Evolutionary conservation across 1,139 yeast species (phyloP), one percentile per base, ranked within the genome.

Genomic region (Kodamaea sp.): DNA sequence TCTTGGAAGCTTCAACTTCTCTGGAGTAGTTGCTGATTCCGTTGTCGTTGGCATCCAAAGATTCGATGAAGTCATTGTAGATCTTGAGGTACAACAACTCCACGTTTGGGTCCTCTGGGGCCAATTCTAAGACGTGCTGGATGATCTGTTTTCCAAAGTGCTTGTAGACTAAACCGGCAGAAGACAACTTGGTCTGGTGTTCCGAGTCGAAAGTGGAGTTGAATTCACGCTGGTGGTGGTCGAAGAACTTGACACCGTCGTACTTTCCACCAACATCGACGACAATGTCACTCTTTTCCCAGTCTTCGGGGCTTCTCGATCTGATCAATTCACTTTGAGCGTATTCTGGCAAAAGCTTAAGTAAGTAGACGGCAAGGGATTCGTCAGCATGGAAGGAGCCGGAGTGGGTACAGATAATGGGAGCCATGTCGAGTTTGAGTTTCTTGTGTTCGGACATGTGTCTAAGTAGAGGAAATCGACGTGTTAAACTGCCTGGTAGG

Each of bases 321-420:
- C 98, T 80, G 15, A 87, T 76, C 22, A 92, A 70, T 36, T 70
- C 72, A 10, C 95, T 82, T 39, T 79, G 71, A 37, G 75, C 57
- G 61, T 61, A 92, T 55, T 76, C 71, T 4, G 96, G 95, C 34
- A 92, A 68, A 19, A 78, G 67, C 50, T 76, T 78, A 39, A 92
- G 69, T 84, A 92, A 80, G 60, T 75, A 90, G 3, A 90, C 96
- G 2, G 97, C 98, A 41, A 94, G 73, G n/a, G 96, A 83, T 61
- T 92, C 98, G 61, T 92, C 98, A 14, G 98, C 97, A 55, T 92
- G 98, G 72, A 92, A 92, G 0, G 90, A 76, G 7, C 98, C 98
- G 28, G 94, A 86, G 56, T 89, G 97, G 11, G 97, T 90, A 53
- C 96, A 90, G 42, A 90, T 85, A 51, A 76, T 60, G 35, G 66